Conservation (phyloP, 164 flowering plant species). For the Berberis thunbergii region DNA sequence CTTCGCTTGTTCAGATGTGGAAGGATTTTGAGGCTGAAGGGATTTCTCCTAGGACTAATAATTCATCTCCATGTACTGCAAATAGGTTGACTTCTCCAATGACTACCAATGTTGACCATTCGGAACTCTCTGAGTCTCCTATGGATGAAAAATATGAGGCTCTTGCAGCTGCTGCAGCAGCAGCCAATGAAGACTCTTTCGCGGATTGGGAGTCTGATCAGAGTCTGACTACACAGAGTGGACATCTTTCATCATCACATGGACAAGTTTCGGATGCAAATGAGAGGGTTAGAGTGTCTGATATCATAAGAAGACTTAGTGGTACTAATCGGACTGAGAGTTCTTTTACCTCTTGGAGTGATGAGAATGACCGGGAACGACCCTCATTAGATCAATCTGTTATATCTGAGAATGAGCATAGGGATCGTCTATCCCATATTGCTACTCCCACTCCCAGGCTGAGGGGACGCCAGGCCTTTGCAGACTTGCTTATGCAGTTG, state of each 20-base stretch:
- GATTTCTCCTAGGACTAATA: constrained; percentile 15
- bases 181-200: constrained; percentile 11
- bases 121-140: constrained; percentile 11
- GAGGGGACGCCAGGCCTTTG: constrained; percentile 61
- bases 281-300: constrained; percentile 50
- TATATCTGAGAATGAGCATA: constrained; percentile 19
- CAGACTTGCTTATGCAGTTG: constrained; percentile 45
- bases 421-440: constrained; percentile 1
- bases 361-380: constrained; percentile 24
- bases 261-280: constrained; percentile 18
- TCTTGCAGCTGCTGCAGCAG: background rate
- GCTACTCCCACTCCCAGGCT: constrained; percentile 28
- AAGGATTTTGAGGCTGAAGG: constrained; percentile 39
- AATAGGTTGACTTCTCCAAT: constrained; percentile 22
- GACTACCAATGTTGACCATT: constrained; percentile 16
- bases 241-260: constrained; percentile 9
- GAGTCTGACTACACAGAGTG: constrained; percentile 3
- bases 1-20: constrained; percentile 76
- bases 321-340: constrained; percentile 7
- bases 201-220: constrained; percentile 34
- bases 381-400: constrained; percentile 1
- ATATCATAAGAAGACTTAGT: constrained; percentile 47
- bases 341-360: constrained; percentile 14
- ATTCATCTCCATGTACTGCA: constrained; percentile 7
- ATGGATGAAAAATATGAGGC: constrained; percentile 18